These are phyloP conservation scores for Penicillium sp. DNA, from an alignment of 2,329 filamentous ascomycete genomes.

Conservation along the genomic window DNA sequence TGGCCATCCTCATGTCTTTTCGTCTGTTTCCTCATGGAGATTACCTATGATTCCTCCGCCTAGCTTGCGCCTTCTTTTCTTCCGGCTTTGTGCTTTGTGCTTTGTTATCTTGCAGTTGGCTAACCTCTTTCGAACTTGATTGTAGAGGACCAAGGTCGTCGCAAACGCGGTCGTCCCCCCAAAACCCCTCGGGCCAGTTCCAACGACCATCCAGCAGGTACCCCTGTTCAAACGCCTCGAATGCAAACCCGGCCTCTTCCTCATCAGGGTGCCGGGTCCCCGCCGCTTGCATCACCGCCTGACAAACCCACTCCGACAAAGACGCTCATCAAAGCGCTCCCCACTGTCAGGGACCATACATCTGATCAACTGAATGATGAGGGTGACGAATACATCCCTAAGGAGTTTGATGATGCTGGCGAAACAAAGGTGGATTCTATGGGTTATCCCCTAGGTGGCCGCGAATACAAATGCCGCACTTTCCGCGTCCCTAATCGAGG, in stretches of 20 bases:
- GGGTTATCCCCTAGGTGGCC: conserved; percentile 79
- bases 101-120: conserved; percentile 18
- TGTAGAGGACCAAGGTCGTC: conserved; percentile 51
- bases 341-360: conserved; percentile 94
- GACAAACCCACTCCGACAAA: conserved; percentile 75
- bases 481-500: conserved; percentile 91
- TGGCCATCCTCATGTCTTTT: not conserved
- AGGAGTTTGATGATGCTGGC: conserved; percentile 89
- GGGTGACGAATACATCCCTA: conserved; percentile 91
- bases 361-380: conserved; percentile 90
- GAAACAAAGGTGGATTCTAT: conserved; percentile 91
- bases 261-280: conserved; percentile 51
- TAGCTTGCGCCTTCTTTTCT: conserved; percentile 42
- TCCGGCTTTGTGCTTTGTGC: conserved; percentile 30
- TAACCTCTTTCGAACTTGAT: conserved; percentile 26
- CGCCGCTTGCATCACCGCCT: conserved; percentile 68
- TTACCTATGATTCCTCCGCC: conserved; percentile 36
- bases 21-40: not conserved
- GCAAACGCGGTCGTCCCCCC: conserved; percentile 58
- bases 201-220: conserved; percentile 40
- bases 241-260: conserved; percentile 47
- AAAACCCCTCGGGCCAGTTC: conserved; percentile 52
- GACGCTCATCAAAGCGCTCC: conserved; percentile 89
- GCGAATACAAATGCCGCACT: conserved; percentile 90
- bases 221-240: conserved; percentile 48